phyloP scores from a whole-genome alignment of 1,284 basidiomycete species.

The Ustilago xerochloae region DNA sequence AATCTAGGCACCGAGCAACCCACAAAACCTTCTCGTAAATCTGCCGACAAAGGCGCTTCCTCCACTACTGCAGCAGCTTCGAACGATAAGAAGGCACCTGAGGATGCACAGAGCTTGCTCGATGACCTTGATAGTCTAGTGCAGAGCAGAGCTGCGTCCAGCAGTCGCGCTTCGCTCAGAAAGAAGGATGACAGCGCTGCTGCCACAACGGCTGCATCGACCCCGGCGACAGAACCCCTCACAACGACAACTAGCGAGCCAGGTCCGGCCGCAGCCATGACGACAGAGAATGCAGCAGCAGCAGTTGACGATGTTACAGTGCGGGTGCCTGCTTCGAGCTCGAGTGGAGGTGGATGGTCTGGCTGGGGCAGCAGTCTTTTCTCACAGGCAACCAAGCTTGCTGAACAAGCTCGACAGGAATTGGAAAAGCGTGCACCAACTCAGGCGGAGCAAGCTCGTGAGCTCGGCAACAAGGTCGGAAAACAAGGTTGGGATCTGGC shows the following conservation, averaged over 20 bases:
- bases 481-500: constrained; percentile 57
- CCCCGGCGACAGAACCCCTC: neutral
- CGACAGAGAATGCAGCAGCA: constrained; percentile 68
- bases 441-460: constrained; percentile 43
- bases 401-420: constrained; percentile 65
- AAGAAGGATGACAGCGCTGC: constrained; percentile 41
- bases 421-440: constrained; percentile 59
- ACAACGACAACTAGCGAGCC: neutral
- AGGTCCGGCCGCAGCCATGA: neutral
- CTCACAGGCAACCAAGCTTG: constrained; percentile 60
- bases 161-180: constrained; percentile 29
- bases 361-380: constrained; percentile 75
- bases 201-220: neutral
- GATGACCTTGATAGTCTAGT: constrained; percentile 67
- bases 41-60: constrained; percentile 17
- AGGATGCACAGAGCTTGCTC: constrained; percentile 65
- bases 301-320: neutral
- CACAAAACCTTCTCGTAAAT: constrained; percentile 24
- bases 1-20: constrained; percentile 51
- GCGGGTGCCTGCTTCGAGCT: constrained; percentile 73
- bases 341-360: constrained; percentile 76
- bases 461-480: constrained; percentile 37
- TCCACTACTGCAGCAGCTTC: constrained; percentile 10
- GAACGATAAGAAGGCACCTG: constrained; percentile 28
- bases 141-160: constrained; percentile 53